Evolutionary conservation across 352 stramenopile species (phyloP), one percentile per base, ranked within the genome.

Genomic region (Thalassiosira livingstoniorum): DNA sequence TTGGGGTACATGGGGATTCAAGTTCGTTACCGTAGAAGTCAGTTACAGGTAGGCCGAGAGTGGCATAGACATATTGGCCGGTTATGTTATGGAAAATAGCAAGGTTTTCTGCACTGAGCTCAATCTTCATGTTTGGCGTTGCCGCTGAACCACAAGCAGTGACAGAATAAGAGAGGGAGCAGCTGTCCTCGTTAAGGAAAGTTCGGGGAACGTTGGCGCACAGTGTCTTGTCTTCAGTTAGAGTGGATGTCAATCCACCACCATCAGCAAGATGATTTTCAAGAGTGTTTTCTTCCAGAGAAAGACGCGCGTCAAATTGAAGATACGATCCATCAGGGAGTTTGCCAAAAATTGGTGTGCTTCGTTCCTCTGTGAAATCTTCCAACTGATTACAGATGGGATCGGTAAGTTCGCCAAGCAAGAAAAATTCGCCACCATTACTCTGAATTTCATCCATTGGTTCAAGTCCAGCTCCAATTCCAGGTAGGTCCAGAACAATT

Each of bases 201-300:
- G 78, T 85, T 27, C 79, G 79, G 25, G 82, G 82, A 18, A 53
- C 78, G 76, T 91, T 92, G 0, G 85, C 55, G 63, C 87, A 92
- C 15, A 61, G 75, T 3, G 78, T 83, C 32, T 62, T 61, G 31
- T 62, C 75, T n/a, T 47, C 81, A 64, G 84, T 88, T 23, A 82
- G 55, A 53, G 58, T 65, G 64, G 43, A 23, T 13, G 78, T 31
- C 47, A 81, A 61, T 23, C 82, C 78, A 43, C 87, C 87, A 43
- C 87, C 87, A 82, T 92, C 87, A 34, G 31, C 15, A 21, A 89
- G 70, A 31, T 69, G 82, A 47, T 31, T 34, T 47, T 80, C 69
- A 34, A 82, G 23, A 21, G 71, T 88, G 61, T 91, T 91, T 32
- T 85, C 73, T 55, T 85, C 66, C 4, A 88, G 39, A 3, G 35